phyloP scores from a whole-genome alignment of 805 yeast genomes.

The Lachancea fermentati region DNA sequence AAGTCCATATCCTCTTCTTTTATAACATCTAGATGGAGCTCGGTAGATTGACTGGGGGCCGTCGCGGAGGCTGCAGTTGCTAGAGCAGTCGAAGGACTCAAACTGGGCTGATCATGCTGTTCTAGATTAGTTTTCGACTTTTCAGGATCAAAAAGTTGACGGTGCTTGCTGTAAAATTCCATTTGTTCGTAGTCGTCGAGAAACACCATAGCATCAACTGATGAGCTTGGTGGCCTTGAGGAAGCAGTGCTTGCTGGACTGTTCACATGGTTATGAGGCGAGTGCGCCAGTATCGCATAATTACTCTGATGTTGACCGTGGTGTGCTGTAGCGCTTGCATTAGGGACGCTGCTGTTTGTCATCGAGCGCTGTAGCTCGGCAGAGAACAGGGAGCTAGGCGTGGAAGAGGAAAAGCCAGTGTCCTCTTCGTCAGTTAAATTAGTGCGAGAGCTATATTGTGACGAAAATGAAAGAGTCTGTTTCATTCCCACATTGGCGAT shows the following conservation, averaged over 20 bases:
- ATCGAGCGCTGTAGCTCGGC: conserved; percentile 15
- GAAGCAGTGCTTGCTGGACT: conserved; percentile 5
- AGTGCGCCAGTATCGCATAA: neutral
- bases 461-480: conserved; percentile 8
- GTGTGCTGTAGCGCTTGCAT: conserved; percentile 1
- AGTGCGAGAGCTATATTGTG: conserved; percentile 12
- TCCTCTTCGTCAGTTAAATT: conserved; percentile 22
- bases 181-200: conserved; percentile 20
- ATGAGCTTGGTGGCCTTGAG: neutral
- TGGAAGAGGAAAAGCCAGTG: conserved; percentile 20
- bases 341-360: conserved; percentile 7
- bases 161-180: conserved; percentile 19
- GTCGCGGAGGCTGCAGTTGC: conserved; percentile 1
- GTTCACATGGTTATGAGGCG: conserved; percentile 4
- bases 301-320: neutral
- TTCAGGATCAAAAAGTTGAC: conserved; percentile 4
- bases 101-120: neutral
- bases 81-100: neutral
- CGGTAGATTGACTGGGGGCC: conserved; percentile 3
- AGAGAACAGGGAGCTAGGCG: conserved; percentile 25
- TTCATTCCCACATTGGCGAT: conserved; percentile 4
- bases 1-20: conserved; percentile 11
- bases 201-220: conserved; percentile 15
- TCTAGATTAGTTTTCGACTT: neutral
- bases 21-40: conserved; percentile 9